phyloP scores from a whole-genome alignment of 345 rosid genomes.

The Cardamine occulta region DNA sequence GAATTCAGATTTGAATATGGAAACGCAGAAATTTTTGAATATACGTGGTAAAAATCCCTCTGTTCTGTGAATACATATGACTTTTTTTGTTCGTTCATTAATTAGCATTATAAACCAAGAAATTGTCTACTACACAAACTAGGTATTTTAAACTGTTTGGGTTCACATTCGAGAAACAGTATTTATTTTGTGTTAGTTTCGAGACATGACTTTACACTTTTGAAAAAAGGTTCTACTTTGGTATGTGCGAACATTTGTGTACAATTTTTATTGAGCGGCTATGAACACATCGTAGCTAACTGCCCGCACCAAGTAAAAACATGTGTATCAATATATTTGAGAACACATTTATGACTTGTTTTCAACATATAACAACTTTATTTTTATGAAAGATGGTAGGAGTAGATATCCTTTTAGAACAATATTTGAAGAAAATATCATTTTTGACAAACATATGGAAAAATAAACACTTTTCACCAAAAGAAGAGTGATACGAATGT shows the following conservation, averaged over 20 bases:
- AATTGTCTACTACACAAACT: not conserved
- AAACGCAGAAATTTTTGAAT: not conserved
- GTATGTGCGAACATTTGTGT: not conserved
- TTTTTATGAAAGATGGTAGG: not conserved
- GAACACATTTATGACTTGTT: not conserved
- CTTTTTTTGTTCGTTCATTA: not conserved
- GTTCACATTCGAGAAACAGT: conserved; percentile 20
- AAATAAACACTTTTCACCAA: not conserved
- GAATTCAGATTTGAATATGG: conserved; percentile 12
- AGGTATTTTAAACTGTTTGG: not conserved
- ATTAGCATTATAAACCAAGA: conserved; percentile 7
- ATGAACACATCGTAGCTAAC: not conserved
- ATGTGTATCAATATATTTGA: not conserved
- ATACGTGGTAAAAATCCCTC: not conserved
- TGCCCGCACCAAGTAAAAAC: not conserved
- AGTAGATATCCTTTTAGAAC: not conserved
- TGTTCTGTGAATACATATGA: not conserved
- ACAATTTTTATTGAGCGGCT: not conserved
- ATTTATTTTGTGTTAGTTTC: not conserved
- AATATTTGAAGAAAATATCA: not conserved
- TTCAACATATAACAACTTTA: not conserved
- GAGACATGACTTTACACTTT: not conserved
- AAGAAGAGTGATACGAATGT: not conserved
- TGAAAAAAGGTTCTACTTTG: not conserved
- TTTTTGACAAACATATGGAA: not conserved